Conservation (phyloP, 2,329 filamentous ascomycete genomes). For the Stylonectria norvegica region DNA sequence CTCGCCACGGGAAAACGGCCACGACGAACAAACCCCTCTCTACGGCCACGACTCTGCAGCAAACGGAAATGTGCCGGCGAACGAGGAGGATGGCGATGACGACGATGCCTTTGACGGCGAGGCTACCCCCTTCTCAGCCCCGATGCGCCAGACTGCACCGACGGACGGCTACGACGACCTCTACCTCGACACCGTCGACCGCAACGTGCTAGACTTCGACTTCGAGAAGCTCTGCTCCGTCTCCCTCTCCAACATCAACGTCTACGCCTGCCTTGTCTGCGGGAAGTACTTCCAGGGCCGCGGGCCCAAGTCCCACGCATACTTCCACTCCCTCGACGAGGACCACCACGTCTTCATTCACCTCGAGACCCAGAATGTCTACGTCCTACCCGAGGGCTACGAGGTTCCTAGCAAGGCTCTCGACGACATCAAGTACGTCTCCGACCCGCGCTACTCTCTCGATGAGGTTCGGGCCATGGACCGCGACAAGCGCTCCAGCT, state of each 20-base stretch:
- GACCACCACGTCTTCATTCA: conserved; percentile 98
- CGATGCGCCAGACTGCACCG: conserved; percentile 63
- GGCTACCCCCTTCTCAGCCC: conserved; percentile 36
- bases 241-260: conserved; percentile 95
- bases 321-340: conserved; percentile 94
- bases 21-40: conserved; percentile 31
- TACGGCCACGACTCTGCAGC: conserved; percentile 16
- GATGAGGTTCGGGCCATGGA: conserved; percentile 79
- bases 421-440: conserved; percentile 97
- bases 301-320: conserved; percentile 90
- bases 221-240: conserved; percentile 98
- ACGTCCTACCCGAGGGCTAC: conserved; percentile 92
- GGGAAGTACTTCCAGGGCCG: conserved; percentile 97
- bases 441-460: conserved; percentile 81
- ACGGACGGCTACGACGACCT: conserved; percentile 89
- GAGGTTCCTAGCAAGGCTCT: conserved; percentile 92
- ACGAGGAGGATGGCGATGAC: conserved; percentile 33
- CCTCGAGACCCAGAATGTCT: conserved; percentile 88
- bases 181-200: conserved; percentile 95
- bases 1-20: conserved; percentile 35
- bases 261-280: conserved; percentile 95
- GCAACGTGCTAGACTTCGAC: conserved; percentile 91
- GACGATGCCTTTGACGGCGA: conserved; percentile 41
- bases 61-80: conserved; percentile 23
- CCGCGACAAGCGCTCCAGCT: conserved; percentile 56